Evolutionary conservation across 2,329 filamentous ascomycete species (phyloP).

Genomic region (Periconia sp.): DNA sequence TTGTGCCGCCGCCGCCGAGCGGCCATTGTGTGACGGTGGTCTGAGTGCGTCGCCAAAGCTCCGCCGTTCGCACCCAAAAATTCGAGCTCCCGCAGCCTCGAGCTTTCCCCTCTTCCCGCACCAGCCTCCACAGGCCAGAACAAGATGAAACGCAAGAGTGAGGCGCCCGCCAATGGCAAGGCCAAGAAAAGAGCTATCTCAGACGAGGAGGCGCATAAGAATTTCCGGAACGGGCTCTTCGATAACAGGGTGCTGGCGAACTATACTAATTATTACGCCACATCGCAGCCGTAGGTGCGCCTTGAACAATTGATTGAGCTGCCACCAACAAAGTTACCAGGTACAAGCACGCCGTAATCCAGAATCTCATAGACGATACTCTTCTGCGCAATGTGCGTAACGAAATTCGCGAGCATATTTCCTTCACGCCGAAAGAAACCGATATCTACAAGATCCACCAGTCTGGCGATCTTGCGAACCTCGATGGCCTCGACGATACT

Average conservation of each 20-base stretch:
- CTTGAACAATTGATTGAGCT: neutral
- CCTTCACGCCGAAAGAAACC: constrained; percentile 97
- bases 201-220: constrained; percentile 47
- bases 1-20: constrained; percentile 1
- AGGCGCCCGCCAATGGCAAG: constrained; percentile 43
- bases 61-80: constrained; percentile 1
- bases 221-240: constrained; percentile 48
- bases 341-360: constrained; percentile 94
- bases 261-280: constrained; percentile 45
- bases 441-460: constrained; percentile 99
- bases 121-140: neutral
- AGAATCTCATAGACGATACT: constrained; percentile 75
- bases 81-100: constrained; percentile 1
- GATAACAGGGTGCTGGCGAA: constrained; percentile 40
- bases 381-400: constrained; percentile 85
- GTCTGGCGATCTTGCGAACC: constrained; percentile 94
- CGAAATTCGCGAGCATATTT: constrained; percentile 88
- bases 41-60: constrained; percentile 8
- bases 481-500: constrained; percentile 88
- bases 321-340: constrained; percentile 38
- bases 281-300: constrained; percentile 46
- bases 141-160: constrained; percentile 53
- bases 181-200: constrained; percentile 51
- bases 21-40: constrained; percentile 6
- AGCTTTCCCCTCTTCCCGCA: neutral